These are phyloP conservation scores for Casuarina equisetifolia DNA, from an alignment of 306 rosid species.

Conservation along the genomic window DNA sequence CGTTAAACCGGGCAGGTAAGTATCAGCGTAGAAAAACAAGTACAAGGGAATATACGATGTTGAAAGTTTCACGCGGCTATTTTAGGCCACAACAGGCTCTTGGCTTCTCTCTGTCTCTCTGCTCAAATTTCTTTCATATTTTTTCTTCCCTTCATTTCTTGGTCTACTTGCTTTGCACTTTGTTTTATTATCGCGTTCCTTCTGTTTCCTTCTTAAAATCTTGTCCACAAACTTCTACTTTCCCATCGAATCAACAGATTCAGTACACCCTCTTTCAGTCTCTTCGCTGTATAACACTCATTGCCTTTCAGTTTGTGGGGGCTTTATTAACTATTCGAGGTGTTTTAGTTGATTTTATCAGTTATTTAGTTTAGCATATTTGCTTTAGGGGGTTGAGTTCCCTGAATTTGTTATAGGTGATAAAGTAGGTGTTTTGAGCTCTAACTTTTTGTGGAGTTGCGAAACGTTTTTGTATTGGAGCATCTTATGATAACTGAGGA, in stretches of 20 bases:
- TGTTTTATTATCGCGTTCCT: background rate
- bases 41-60: background rate
- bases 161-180: background rate
- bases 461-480: background rate
- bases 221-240: slow-evolving; percentile 21
- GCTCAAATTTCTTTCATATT: background rate
- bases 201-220: slow-evolving; percentile 18
- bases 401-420: background rate
- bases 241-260: background rate
- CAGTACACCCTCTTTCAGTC: background rate
- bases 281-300: background rate
- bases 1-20: background rate
- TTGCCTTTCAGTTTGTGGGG: background rate
- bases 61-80: background rate
- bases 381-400: background rate
- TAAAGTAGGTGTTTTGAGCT: background rate
- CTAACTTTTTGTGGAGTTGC: slow-evolving; percentile 17
- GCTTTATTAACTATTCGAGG: background rate
- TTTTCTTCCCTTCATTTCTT: background rate
- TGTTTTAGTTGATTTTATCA: background rate
- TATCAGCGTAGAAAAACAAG: background rate
- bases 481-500: background rate
- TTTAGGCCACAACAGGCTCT: background rate
- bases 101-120: background rate
- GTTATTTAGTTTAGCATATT: background rate